phyloP scores from a whole-genome alignment of 345 rosid species.

The Eucalyptus regnans region DNA sequence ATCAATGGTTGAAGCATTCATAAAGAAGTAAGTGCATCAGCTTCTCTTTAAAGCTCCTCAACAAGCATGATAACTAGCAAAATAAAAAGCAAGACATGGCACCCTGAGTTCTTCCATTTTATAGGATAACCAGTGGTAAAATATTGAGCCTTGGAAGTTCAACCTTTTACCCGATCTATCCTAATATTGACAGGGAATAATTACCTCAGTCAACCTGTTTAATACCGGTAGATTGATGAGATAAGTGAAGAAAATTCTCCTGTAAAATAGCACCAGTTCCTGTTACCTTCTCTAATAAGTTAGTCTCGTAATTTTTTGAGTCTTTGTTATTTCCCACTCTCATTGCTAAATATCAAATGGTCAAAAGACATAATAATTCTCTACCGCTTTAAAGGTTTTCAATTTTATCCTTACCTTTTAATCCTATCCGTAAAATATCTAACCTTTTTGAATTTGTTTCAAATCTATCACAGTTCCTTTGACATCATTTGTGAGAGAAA shows the following conservation, averaged over 20 bases:
- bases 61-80: not conserved
- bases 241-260: not conserved
- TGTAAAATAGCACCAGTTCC: not conserved
- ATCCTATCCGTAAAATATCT: not conserved
- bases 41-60: not conserved
- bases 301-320: not conserved
- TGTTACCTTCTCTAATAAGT: not conserved
- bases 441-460: not conserved
- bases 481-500: not conserved
- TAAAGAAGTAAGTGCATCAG: constrained; percentile 47
- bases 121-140: not conserved
- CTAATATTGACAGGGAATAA: not conserved
- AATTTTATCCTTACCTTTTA: not conserved
- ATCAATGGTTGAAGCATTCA: constrained; percentile 65
- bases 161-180: not conserved
- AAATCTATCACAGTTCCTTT: not conserved
- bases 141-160: not conserved
- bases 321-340: not conserved
- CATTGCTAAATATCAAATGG: not conserved
- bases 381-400: not conserved
- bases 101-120: not conserved
- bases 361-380: not conserved
- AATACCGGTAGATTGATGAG: not conserved
- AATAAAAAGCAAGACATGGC: not conserved
- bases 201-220: not conserved